Evolutionary conservation across 371 early-diverging fungal genomes (phyloP), one percentile per base, ranked within the genome.

Genomic region (Dinochytrium kinnereticum): DNA sequence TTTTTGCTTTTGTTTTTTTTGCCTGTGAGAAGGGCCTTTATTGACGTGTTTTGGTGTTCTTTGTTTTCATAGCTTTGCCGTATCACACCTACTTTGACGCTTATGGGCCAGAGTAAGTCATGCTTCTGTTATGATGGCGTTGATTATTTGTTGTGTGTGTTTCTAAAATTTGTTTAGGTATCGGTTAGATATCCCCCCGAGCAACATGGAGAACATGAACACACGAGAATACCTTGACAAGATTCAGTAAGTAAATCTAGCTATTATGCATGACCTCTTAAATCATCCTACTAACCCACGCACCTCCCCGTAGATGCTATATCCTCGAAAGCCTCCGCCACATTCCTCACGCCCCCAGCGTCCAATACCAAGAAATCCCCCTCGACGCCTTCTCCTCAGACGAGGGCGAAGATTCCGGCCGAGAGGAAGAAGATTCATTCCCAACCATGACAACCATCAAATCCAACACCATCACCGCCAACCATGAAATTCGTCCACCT

Each of bases 171-270:
- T 53, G 5, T 53, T 53, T 53, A 96, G 97, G 68, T 97, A 93
- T 80, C 89, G 90, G 65, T 84, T 98, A 19, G 95, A 95, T 59
- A 96, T 99, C 10, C 95, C 94, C 0, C 84, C 95, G 1, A 95
- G 91, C 77, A 96, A 97, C 70, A 99, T 99, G 98, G 95, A 95
- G 40, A 97, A 98, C 83, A 85, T 93, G 75, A 96, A 99, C 82
- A 90, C 94, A 0, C 86, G 89, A 13, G 92, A 96, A 74, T 98
- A 97, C 76, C 80, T 99, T 31, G 95, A 96, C 30, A 91, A 90
- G 75, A 91, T 92, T 67, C 92, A 90, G 92, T 93, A 87, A 78
- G 84, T 67, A 40, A 5, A 3, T 72, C 17, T 92, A 86, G 78
- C 83, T 65, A 59, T 5, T 19, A 55, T 26, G n/a, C 31, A 44